phyloP scores from a whole-genome alignment of 257 asterid genomes.

The Ilex asprella region DNA sequence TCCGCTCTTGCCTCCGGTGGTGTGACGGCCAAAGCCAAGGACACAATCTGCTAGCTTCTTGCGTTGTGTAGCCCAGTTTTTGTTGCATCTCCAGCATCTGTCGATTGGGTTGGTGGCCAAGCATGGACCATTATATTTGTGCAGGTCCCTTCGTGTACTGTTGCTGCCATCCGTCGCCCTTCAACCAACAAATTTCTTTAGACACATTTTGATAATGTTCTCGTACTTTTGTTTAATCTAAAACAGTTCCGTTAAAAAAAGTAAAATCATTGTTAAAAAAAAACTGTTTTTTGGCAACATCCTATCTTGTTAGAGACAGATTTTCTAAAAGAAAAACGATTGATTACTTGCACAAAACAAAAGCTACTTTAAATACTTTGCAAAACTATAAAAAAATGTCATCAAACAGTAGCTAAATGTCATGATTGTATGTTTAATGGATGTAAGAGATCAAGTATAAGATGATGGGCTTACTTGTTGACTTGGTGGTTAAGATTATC shows the following conservation, averaged over 20 bases:
- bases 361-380: neutral
- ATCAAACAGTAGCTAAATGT: neutral
- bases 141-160: constrained; percentile 28
- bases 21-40: constrained; percentile 51
- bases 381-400: neutral
- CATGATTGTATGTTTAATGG: too few relatives aligned
- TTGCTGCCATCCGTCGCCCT: constrained; percentile 22
- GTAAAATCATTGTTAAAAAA: neutral
- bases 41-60: constrained; percentile 31
- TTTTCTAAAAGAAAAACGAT: neutral
- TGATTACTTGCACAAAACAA: too few relatives aligned
- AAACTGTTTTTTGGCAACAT: neutral
- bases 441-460: too few relatives aligned
- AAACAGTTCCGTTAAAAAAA: too few relatives aligned
- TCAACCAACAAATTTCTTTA: neutral
- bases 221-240: too few relatives aligned
- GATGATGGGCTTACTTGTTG: constrained; percentile 22
- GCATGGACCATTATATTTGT: constrained; percentile 23
- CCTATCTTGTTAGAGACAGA: neutral
- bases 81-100: constrained; percentile 50
- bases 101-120: constrained; percentile 61
- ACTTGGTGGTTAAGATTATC: constrained; percentile 31
- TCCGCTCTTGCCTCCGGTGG: constrained; percentile 55
- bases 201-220: too few relatives aligned
- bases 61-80: constrained; percentile 40